A percentile compares a stretch with the other conserved stretches of the same genome.
Conservation (phyloP, 2,329 filamentous ascomycete genomes). For the Nigrospora sphaerica region DNA sequence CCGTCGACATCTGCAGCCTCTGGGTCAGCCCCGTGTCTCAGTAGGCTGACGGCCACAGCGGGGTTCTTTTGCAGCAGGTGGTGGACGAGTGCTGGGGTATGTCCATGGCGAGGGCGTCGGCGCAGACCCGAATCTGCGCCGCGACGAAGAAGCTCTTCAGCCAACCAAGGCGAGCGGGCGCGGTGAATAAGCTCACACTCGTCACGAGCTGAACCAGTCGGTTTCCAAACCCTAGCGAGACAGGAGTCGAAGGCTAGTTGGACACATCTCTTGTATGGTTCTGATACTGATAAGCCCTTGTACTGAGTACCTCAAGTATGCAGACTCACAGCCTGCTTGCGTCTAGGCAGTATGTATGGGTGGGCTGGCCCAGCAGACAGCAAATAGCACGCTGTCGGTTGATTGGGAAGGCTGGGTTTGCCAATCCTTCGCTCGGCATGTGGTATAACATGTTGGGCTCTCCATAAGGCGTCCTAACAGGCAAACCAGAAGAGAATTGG, state of each 20-base stretch:
- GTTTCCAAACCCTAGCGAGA: neutral
- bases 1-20: accelerated
- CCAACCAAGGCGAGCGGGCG: neutral
- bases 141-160: neutral
- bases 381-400: too few species aligned
- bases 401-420: too few species aligned
- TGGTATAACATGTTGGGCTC: too few species aligned
- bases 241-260: too few species aligned
- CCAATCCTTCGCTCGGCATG: too few species aligned
- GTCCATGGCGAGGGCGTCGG: too few species aligned
- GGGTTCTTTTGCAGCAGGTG: neutral
- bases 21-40: neutral
- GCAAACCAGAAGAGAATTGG: too few species aligned
- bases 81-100: neutral
- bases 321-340: too few species aligned
- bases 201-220: neutral
- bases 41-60: neutral
- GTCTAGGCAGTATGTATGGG: too few species aligned
- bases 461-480: too few species aligned
- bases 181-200: neutral
- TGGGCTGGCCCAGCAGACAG: too few species aligned
- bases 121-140: neutral
- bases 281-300: neutral
- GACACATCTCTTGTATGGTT: too few species aligned
- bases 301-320: neutral